Evolutionary conservation across 2,329 filamentous ascomycete genomes (phyloP).

Genomic region (Shiraia bambusicola): DNA sequence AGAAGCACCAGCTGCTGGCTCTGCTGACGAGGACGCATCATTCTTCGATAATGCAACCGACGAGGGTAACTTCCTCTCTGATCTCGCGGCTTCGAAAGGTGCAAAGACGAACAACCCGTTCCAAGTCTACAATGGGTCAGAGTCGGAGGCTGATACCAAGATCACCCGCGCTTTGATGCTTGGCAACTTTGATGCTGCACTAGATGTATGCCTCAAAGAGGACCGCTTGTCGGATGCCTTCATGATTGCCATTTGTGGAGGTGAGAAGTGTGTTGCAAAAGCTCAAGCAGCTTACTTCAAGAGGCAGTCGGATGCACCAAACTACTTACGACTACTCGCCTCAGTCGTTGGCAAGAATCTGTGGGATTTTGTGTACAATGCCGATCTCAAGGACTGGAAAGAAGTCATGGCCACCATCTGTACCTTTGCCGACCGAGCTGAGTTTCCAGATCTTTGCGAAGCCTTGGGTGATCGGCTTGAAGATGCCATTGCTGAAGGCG

Average conservation of each 20-base stretch:
- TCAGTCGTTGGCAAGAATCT: slow-evolving; percentile 95
- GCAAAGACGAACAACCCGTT: slow-evolving; percentile 94
- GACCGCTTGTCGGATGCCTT: slow-evolving; percentile 93
- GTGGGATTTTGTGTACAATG: slow-evolving; percentile 97
- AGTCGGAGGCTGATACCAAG: slow-evolving; percentile 78
- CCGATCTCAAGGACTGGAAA: slow-evolving; percentile 90
- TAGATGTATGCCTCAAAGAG: slow-evolving; percentile 85
- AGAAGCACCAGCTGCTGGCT: slow-evolving; percentile 49
- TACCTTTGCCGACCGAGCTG: slow-evolving; percentile 86
- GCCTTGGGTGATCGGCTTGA: slow-evolving; percentile 87
- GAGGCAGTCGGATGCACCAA: slow-evolving; percentile 77
- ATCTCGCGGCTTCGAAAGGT: slow-evolving; percentile 82
- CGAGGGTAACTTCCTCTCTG: slow-evolving; percentile 82
- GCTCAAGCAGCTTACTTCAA: slow-evolving; percentile 89
- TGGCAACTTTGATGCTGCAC: slow-evolving; percentile 85
- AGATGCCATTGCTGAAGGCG: slow-evolving; percentile 61
- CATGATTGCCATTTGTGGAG: slow-evolving; percentile 95
- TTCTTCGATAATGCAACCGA: slow-evolving; percentile 74
- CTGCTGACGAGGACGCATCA: slow-evolving; percentile 58
- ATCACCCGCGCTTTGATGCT: slow-evolving; percentile 88
- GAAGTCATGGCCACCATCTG: slow-evolving; percentile 94
- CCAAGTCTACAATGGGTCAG: slow-evolving; percentile 80
- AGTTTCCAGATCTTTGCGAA: slow-evolving; percentile 94
- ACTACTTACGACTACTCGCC: slow-evolving; percentile 85
- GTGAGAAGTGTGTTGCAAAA: slow-evolving; percentile 89